Evolutionary conservation across 495 filamentous ascomycete species (phyloP).

Genomic region (Annulohypoxylon bovei): DNA sequence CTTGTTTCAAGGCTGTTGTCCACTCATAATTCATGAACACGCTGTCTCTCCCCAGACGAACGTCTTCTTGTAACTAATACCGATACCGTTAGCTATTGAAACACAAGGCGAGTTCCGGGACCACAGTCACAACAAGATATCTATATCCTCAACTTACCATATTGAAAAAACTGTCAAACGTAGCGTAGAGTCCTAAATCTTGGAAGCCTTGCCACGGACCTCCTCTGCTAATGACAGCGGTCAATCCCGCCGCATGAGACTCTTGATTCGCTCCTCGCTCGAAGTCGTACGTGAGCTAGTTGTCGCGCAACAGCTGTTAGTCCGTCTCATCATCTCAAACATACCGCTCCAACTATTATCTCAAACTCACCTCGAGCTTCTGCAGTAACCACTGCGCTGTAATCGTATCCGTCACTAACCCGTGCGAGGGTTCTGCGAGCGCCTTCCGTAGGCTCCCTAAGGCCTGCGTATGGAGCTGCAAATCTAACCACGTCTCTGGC

Average conservation of each 20-base stretch:
- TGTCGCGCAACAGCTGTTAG: constrained; percentile 18
- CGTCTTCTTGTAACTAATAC: constrained; percentile 45
- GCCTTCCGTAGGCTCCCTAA: constrained; percentile 44
- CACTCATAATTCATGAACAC: constrained; percentile 39
- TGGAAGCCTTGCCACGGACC: constrained; percentile 38
- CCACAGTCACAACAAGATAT: neutral
- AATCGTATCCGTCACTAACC: constrained; percentile 33
- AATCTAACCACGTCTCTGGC: constrained; percentile 42
- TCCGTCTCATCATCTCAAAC: neutral
- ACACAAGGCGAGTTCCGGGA: neutral
- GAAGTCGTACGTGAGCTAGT: constrained; percentile 44
- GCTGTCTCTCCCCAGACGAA: constrained; percentile 42
- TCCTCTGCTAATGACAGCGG: constrained; percentile 36
- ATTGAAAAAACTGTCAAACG: constrained; percentile 44
- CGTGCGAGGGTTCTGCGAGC: constrained; percentile 29
- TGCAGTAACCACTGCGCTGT: constrained; percentile 43
- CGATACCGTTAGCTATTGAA: neutral
- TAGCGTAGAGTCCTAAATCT: constrained; percentile 34
- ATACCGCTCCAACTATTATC: neutral
- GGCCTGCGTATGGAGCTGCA: constrained; percentile 39
- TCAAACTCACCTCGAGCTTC: constrained; percentile 42
- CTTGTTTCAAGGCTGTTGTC: constrained; percentile 28
- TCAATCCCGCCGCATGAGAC: constrained; percentile 42
- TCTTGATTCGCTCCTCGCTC: constrained; percentile 45
- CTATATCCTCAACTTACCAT: constrained; percentile 32